Conservation (phyloP, 2,329 filamentous ascomycete genomes). For the Xylogone sp. region DNA sequence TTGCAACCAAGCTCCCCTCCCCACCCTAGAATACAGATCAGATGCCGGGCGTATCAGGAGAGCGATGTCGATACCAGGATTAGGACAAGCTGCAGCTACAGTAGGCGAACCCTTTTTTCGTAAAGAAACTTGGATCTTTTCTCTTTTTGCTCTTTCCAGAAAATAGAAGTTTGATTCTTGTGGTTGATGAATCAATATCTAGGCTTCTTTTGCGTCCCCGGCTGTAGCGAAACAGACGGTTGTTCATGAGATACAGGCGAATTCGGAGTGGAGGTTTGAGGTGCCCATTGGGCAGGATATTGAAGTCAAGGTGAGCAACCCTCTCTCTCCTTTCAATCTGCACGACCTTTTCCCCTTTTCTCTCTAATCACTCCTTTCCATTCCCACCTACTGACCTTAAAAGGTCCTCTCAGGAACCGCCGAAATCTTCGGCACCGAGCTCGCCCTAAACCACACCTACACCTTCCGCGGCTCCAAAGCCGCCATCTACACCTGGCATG, state of each 20-base stretch:
- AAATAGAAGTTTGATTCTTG: too few species aligned
- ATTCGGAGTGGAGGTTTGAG: constrained; percentile 77
- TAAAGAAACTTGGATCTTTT: not conserved
- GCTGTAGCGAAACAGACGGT: constrained; percentile 33
- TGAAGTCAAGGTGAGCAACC: constrained; percentile 44
- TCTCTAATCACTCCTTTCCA: too few species aligned
- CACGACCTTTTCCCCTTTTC: too few species aligned
- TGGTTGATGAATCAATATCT: too few species aligned
- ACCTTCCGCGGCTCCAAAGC: constrained; percentile 78
- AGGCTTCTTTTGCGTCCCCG: constrained; percentile 21
- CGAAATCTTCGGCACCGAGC: constrained; percentile 92
- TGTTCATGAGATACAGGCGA: constrained; percentile 53
- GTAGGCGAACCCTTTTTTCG: constrained; percentile 37
- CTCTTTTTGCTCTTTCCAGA: too few species aligned
- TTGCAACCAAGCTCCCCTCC: too few species aligned
- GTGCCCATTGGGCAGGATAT: constrained; percentile 53
- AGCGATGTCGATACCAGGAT: constrained; percentile 68
- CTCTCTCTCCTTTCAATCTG: not conserved
- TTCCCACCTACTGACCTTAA: too few species aligned
- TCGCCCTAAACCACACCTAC: constrained; percentile 77
- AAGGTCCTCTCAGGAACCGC: constrained; percentile 76
- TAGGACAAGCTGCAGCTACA: constrained; percentile 63
- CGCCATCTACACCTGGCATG: constrained; percentile 89
- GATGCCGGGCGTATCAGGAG: constrained; percentile 5
- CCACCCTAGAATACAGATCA: too few species aligned